Conservation (phyloP, 495 filamentous ascomycete genomes). For the Xylaria telfairii region DNA sequence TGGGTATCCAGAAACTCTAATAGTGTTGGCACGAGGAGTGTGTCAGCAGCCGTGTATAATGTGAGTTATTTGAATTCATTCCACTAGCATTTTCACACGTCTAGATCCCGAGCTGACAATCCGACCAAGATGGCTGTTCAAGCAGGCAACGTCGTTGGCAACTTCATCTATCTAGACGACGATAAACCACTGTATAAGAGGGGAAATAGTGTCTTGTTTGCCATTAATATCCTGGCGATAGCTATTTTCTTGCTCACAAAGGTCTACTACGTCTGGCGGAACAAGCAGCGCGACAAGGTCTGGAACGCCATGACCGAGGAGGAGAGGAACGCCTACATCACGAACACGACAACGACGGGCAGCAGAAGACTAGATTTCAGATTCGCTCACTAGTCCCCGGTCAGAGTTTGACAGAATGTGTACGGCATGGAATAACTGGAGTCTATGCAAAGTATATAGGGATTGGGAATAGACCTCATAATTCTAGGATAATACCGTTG, state of each 20-base stretch:
- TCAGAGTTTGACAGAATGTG: not conserved
- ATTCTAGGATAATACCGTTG: not conserved
- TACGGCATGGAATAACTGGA: not conserved
- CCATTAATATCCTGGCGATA: slow-evolving; percentile 48
- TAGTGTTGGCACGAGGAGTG: slow-evolving; percentile 71
- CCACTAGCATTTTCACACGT: not conserved
- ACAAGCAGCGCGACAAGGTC: slow-evolving; percentile 44
- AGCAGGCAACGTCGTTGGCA: slow-evolving; percentile 60
- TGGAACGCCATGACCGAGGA: slow-evolving; percentile 51
- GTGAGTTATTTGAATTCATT: slow-evolving; percentile 18
- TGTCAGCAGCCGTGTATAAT: slow-evolving; percentile 70
- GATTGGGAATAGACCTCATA: not conserved
- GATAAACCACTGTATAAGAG: slow-evolving; percentile 69
- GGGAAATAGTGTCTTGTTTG: slow-evolving; percentile 70
- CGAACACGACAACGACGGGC: slow-evolving; percentile 45
- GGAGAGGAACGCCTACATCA: slow-evolving; percentile 45
- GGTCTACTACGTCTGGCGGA: slow-evolving; percentile 51
- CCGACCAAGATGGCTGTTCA: slow-evolving; percentile 65
- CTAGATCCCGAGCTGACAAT: slow-evolving; percentile 1
- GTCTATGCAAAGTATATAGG: not conserved
- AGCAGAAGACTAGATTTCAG: slow-evolving; percentile 54
- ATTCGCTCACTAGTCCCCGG: slow-evolving; percentile 43
- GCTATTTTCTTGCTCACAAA: slow-evolving; percentile 47
- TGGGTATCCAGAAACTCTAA: slow-evolving; percentile 70
- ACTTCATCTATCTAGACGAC: slow-evolving; percentile 59